Percentiles rank a stretch among this genome's conserved stretches.
These are phyloP conservation scores for Cryptosporidium baileyi DNA, from an alignment of 169 alveolate species.

Conservation along the genomic window DNA sequence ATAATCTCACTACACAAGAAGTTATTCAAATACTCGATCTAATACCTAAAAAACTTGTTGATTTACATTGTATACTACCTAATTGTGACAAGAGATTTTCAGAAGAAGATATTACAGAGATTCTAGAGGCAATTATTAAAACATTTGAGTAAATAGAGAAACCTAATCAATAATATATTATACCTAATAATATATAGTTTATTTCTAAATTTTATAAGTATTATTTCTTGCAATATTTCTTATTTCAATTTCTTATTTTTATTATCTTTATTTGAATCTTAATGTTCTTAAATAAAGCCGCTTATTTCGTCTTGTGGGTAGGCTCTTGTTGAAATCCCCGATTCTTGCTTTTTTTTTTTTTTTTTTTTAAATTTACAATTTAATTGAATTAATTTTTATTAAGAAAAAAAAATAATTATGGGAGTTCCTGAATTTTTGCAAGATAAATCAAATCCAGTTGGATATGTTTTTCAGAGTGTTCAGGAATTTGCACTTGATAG, in stretches of 20 bases:
- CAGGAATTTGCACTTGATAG: constrained; percentile 88
- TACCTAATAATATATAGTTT: background rate
- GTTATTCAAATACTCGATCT: constrained; percentile 44
- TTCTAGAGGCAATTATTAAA: background rate
- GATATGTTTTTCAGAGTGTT: constrained; percentile 80
- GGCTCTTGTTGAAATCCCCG: background rate
- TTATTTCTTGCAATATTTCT: background rate
- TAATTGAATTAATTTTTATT: background rate
- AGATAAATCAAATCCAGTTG: constrained; percentile 83
- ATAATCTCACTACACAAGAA: constrained; percentile 21
- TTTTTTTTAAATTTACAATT: background rate
- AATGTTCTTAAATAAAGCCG: constrained; percentile 25
- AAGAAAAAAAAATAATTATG: constrained; percentile 15
- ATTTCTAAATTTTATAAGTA: no score
- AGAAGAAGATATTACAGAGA: constrained; percentile 26
- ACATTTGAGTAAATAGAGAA: background rate
- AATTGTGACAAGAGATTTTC: constrained; percentile 49
- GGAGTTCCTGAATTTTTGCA: constrained; percentile 72
- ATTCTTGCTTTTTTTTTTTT: background rate
- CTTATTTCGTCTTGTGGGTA: constrained; percentile 64
- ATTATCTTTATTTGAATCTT: background rate
- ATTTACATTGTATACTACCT: constrained; percentile 32
- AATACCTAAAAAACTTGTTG: constrained; percentile 39
- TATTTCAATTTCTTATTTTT: background rate
- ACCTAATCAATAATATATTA: background rate